Conservation (phyloP, 257 asterid genomes). For the Ligustrum vulgare region DNA sequence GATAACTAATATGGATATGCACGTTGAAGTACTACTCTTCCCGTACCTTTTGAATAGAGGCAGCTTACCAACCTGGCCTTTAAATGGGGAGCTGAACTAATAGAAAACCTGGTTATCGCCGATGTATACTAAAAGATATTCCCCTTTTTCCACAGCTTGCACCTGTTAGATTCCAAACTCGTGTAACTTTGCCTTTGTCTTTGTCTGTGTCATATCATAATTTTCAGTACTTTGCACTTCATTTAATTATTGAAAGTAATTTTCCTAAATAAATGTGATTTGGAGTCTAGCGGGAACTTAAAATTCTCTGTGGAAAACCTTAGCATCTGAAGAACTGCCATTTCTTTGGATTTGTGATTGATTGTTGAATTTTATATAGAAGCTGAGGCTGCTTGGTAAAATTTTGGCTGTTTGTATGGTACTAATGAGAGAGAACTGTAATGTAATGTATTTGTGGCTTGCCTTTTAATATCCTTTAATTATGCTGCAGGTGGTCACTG, state of each 20-base stretch:
- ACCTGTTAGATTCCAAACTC: not conserved
- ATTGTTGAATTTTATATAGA: not conserved
- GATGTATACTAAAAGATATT: not conserved
- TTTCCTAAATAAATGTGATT: too few species aligned
- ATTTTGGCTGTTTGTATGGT: too few species aligned
- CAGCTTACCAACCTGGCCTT: not conserved
- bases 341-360: not conserved
- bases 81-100: not conserved
- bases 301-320: not conserved
- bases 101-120: not conserved
- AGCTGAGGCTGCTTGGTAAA: not conserved
- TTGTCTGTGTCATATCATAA: not conserved
- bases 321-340: not conserved
- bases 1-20: not conserved
- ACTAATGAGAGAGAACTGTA: too few species aligned
- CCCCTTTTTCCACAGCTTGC: too few species aligned
- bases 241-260: not conserved
- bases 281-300: not conserved
- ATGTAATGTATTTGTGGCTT: not conserved
- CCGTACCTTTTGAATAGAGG: not conserved
- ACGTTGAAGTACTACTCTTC: not conserved
- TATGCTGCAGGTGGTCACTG: slow-evolving; percentile 54
- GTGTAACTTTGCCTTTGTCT: not conserved
- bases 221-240: not conserved
- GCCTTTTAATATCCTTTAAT: slow-evolving; percentile 9